These are phyloP conservation scores for Bipolaris bicolor DNA, from an alignment of 2,329 filamentous ascomycete species.

Conservation along the genomic window DNA sequence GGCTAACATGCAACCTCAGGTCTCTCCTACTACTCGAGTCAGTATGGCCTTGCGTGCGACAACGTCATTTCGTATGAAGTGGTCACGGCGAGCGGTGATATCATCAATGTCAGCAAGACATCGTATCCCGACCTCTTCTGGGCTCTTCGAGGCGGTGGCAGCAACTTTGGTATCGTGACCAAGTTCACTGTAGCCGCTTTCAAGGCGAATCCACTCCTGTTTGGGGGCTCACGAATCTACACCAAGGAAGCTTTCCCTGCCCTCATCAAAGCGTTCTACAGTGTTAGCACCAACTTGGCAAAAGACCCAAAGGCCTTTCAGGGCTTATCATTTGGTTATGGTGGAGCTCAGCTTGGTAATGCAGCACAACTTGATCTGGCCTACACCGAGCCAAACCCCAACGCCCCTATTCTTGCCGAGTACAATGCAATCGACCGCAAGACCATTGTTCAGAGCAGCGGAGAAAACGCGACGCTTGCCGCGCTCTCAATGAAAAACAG, in stretches of 20 bases:
- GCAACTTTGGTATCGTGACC: constrained; percentile 47
- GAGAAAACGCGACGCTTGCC: constrained; percentile 27
- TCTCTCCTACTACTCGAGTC: constrained; percentile 36
- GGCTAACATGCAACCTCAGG: constrained; percentile 5
- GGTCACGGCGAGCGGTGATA: constrained; percentile 27
- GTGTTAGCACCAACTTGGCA: constrained; percentile 30
- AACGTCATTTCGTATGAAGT: constrained; percentile 46
- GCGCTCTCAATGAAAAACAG: constrained; percentile 17
- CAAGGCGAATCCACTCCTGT: constrained; percentile 32
- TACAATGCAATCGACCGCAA: constrained; percentile 31
- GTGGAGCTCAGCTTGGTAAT: constrained; percentile 25
- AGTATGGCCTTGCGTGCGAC: constrained; percentile 37
- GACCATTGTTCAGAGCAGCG: constrained; percentile 20
- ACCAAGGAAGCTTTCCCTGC: constrained; percentile 20
- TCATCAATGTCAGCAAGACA: constrained; percentile 24
- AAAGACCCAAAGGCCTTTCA: constrained; percentile 35
- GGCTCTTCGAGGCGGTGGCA: constrained; percentile 46
- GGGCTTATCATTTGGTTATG: constrained; percentile 33
- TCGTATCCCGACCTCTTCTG: constrained; percentile 50
- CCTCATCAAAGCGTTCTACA: constrained; percentile 32
- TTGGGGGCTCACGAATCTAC: constrained; percentile 31
- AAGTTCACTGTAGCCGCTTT: constrained; percentile 32
- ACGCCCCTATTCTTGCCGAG: constrained; percentile 35
- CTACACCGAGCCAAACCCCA: constrained; percentile 31
- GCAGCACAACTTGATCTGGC: constrained; percentile 20